These are phyloP conservation scores for Astrothelium subdiscretum DNA, from an alignment of 495 filamentous ascomycete species.

Conservation along the genomic window DNA sequence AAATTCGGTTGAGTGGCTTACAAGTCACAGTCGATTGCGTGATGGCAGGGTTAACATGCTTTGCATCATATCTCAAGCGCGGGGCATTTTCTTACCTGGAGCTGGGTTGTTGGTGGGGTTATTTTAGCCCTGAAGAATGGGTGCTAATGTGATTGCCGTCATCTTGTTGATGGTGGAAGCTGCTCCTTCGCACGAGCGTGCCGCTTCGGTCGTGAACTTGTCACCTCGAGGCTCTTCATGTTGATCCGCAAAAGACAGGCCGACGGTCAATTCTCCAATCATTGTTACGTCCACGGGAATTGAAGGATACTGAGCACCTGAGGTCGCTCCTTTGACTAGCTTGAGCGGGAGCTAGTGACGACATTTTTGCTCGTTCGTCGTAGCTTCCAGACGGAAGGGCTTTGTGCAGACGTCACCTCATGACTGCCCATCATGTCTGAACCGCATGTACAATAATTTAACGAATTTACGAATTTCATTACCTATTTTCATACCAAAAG, in stretches of 20 bases:
- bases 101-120: not conserved
- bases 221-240: not conserved
- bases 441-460: not conserved
- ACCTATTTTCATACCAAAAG: not conserved
- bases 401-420: not conserved
- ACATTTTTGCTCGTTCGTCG: not conserved
- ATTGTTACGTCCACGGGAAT: no score
- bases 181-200: no score
- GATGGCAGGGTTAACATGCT: not conserved
- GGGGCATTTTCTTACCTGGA: not conserved
- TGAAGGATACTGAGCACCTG: not conserved
- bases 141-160: no score
- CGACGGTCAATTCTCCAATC: no score
- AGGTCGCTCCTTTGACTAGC: no score
- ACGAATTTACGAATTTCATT: not conserved
- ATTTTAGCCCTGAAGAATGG: not conserved
- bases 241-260: no score
- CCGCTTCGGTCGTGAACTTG: not conserved
- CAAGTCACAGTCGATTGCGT: not conserved
- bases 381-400: not conserved
- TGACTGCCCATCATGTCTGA: not conserved
- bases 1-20: not conserved
- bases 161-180: no score
- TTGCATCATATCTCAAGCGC: not conserved
- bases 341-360: not conserved